Evolutionary conservation across 208 protist genomes (phyloP).

Genomic region (Leishmania mexicana): DNA sequence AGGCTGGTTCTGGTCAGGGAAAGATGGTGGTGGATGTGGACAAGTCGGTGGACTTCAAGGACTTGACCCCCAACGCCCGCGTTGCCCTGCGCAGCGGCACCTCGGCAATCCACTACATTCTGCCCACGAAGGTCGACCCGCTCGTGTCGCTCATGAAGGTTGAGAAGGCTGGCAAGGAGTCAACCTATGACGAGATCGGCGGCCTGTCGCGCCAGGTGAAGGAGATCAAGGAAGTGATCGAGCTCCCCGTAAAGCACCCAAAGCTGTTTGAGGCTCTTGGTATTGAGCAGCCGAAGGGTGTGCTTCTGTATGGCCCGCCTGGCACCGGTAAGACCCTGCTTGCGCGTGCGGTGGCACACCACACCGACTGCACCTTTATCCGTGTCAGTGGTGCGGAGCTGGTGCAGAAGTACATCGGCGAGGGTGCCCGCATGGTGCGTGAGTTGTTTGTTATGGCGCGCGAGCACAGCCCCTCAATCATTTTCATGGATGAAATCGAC

Average conservation of each 20-base stretch:
- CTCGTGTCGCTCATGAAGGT: conserved; percentile 99
- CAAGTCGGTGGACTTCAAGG: conserved; percentile 93
- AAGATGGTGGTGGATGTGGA: conserved; percentile 99
- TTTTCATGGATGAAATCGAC: conserved; percentile 99
- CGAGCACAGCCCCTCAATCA: conserved; percentile 99
- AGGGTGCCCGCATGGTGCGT: conserved; percentile 99
- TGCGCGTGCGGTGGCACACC: conserved; percentile 98
- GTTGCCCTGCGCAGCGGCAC: conserved; percentile 98
- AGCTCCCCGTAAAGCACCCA: conserved; percentile 95
- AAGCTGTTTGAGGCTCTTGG: conserved; percentile 99
- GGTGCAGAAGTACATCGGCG: conserved; percentile 99
- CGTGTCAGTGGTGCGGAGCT: conserved; percentile 99
- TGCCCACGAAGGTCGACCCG: conserved; percentile 99
- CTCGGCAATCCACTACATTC: conserved; percentile 98
- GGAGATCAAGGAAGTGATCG: conserved; percentile 91
- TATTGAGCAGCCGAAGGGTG: conserved; percentile 99
- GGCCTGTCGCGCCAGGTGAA: conserved; percentile 99
- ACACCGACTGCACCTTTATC: conserved; percentile 99
- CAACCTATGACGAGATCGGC: conserved; percentile 99
- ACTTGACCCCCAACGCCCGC: conserved; percentile 95
- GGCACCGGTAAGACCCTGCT: conserved; percentile 99
- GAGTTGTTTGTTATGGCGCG: conserved; percentile 99
- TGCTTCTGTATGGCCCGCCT: conserved; percentile 98
- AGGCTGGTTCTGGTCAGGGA: conserved; percentile 93
- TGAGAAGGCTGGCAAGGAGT: conserved; percentile 99